Evolutionary conservation across 768 basidiomycete species (phyloP), one percentile per base, ranked within the genome.

Genomic region (Sporobolomyces roseus): DNA sequence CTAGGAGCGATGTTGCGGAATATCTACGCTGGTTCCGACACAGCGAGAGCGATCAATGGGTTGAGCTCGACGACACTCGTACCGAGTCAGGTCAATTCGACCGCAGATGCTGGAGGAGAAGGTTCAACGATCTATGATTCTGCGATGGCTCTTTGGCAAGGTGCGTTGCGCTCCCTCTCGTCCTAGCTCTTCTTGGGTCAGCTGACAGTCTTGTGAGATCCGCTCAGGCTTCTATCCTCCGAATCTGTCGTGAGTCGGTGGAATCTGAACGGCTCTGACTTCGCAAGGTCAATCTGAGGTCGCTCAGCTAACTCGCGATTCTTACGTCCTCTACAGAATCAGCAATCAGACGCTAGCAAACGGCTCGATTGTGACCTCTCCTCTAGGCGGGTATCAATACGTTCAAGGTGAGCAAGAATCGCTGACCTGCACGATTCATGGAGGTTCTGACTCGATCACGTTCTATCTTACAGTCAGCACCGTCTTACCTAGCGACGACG

Each of bases 381-480:
- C 89, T 6, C 77, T 88, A 2, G 78, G 77, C 23, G 89, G 89
- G 12, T 90, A 88, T 76, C 88, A 88, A 79, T 92, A 91, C 72
- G 83, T 93, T 59, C 90, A 52, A 19, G n/a, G n/a, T n/a, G n/a
- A n/a, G n/a, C n/a, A n/a, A n/a, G n/a, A n/a, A n/a, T n/a, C n/a
- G n/a, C n/a, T n/a, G n/a, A n/a, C n/a, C n/a, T n/a, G n/a, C n/a
- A n/a, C n/a, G n/a, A n/a, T n/a, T n/a, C n/a, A n/a, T n/a, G n/a
- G n/a, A n/a, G n/a, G n/a, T n/a, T n/a, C n/a, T n/a, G n/a, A n/a
- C n/a, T n/a, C n/a, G n/a, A n/a, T n/a, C n/a, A n/a, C n/a, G n/a
- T n/a, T n/a, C n/a, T n/a, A n/a, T n/a, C n/a, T n/a, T n/a, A n/a
- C n/a, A n/a, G 83, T 87, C 84, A 67, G 55, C 80, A 78, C 32